These are phyloP conservation scores for Nosema granulosis DNA, from an alignment of 371 early-diverging fungal species.

Conservation along the genomic window DNA sequence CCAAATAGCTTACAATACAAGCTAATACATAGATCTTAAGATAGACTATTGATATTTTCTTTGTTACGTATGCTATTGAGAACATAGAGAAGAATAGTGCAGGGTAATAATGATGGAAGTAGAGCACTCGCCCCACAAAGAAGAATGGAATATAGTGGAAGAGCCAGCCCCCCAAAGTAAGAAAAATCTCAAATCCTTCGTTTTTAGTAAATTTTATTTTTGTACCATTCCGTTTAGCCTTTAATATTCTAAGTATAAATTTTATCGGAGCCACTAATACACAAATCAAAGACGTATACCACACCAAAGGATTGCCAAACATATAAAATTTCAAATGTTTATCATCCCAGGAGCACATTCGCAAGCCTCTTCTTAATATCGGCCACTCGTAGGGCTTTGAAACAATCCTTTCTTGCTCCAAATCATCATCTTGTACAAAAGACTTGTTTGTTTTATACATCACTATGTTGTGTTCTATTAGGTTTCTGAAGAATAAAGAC, in stretches of 20 bases:
- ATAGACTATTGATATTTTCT: neutral
- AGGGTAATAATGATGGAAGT: conserved; percentile 91
- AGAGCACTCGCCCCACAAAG: conserved; percentile 83
- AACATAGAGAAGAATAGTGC: conserved; percentile 80
- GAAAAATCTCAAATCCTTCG: conserved; percentile 31
- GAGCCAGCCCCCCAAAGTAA: conserved; percentile 77
- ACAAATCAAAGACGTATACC: conserved; percentile 79
- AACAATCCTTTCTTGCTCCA: conserved; percentile 76
- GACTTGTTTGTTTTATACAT: conserved; percentile 97
- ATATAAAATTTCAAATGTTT: conserved; percentile 80
- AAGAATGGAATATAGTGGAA: conserved; percentile 88
- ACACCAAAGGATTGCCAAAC: conserved; percentile 86
- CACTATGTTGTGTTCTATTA: conserved; percentile 83
- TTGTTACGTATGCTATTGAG: conserved; percentile 31
- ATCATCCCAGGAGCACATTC: conserved; percentile 94
- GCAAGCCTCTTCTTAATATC: conserved; percentile 77
- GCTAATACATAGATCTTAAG: conserved; percentile 20
- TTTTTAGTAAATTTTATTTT: conserved; percentile 17
- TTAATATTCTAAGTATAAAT: conserved; percentile 39
- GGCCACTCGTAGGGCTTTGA: conserved; percentile 90
- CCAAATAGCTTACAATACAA: conserved; percentile 20
- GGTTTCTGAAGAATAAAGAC: conserved; percentile 76
- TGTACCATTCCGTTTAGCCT: conserved; percentile 4
- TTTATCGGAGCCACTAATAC: conserved; percentile 65
- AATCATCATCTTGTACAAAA: conserved; percentile 85